phyloP scores from a whole-genome alignment of 495 filamentous ascomycete genomes.

The Penicillium malachiteum region DNA sequence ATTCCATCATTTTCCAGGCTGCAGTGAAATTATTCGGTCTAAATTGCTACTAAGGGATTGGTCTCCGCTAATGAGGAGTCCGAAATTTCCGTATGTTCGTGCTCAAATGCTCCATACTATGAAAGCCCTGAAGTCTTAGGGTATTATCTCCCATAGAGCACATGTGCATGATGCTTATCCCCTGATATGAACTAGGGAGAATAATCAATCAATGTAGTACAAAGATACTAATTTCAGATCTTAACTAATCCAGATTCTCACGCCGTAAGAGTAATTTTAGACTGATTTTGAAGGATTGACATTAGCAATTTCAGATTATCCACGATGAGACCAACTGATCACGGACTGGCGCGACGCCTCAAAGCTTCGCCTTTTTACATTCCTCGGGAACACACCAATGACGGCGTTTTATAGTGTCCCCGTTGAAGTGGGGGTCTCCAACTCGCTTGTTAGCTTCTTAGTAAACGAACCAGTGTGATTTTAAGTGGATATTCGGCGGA shows the following conservation, averaged over 20 bases:
- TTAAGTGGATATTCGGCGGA: too few relatives aligned
- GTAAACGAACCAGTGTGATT: too few relatives aligned
- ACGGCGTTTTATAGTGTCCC: background rate
- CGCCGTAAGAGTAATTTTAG: too few relatives aligned
- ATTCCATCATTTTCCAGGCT: too few relatives aligned
- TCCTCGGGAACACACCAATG: background rate
- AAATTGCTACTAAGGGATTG: background rate
- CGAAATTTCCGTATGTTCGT: background rate
- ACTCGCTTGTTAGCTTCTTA: background rate
- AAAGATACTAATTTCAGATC: too few relatives aligned
- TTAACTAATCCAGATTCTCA: too few relatives aligned
- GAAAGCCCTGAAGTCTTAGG: too few relatives aligned
- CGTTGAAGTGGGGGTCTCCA: background rate
- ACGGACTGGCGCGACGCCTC: background rate
- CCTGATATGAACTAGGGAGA: too few relatives aligned
- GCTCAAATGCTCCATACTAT: background rate
- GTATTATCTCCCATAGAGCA: too few relatives aligned
- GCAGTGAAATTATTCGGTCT: background rate
- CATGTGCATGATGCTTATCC: too few relatives aligned
- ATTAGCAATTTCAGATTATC: background rate
- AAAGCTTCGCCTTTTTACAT: constrained; percentile 2
- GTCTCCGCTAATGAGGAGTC: background rate
- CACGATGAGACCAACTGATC: too few relatives aligned
- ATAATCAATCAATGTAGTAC: too few relatives aligned
- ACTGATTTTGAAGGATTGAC: background rate